Evolutionary conservation across 768 basidiomycete species (phyloP).

Genomic region (Mycena latifolia): DNA sequence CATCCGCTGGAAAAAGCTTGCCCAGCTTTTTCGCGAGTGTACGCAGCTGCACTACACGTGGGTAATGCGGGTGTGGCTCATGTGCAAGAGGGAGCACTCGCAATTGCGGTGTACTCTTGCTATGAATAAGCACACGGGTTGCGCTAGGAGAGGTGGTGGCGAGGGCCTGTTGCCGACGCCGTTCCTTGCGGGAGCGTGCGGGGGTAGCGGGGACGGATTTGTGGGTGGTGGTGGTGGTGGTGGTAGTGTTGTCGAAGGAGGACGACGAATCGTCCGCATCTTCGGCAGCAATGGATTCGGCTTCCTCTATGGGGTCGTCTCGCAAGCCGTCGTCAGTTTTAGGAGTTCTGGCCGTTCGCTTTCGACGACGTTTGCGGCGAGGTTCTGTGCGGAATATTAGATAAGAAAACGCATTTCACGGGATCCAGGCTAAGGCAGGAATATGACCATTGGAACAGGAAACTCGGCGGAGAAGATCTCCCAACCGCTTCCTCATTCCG

Average conservation of each 20-base stretch:
- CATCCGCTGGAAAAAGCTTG: conserved; percentile 40
- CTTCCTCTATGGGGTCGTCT: conserved; percentile 30
- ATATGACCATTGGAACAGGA: background rate
- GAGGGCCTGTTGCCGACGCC: conserved; percentile 33
- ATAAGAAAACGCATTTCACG: background rate
- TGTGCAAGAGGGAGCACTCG: conserved; percentile 26
- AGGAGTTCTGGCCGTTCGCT: conserved; percentile 42
- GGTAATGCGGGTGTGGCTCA: conserved; percentile 35
- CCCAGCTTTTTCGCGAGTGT: conserved; percentile 37
- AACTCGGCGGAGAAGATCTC: background rate
- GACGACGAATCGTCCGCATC: conserved; percentile 44
- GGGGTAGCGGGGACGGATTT: conserved; percentile 35
- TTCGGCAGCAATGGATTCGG: conserved; percentile 28
- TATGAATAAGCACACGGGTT: conserved; percentile 34
- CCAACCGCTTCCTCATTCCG: background rate
- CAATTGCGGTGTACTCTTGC: conserved; percentile 39
- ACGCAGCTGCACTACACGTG: conserved; percentile 38
- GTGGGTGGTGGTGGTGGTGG: conserved; percentile 32
- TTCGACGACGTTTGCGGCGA: conserved; percentile 53
- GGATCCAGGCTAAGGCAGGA: background rate
- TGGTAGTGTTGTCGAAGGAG: conserved; percentile 38
- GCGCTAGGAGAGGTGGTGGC: conserved; percentile 17
- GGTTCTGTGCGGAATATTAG: conserved; percentile 40
- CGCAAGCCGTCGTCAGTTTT: conserved; percentile 31
- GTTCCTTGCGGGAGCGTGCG: conserved; percentile 32